These are phyloP conservation scores for Mixia osmundae DNA, from an alignment of 1,284 basidiomycete species.

Conservation along the genomic window DNA sequence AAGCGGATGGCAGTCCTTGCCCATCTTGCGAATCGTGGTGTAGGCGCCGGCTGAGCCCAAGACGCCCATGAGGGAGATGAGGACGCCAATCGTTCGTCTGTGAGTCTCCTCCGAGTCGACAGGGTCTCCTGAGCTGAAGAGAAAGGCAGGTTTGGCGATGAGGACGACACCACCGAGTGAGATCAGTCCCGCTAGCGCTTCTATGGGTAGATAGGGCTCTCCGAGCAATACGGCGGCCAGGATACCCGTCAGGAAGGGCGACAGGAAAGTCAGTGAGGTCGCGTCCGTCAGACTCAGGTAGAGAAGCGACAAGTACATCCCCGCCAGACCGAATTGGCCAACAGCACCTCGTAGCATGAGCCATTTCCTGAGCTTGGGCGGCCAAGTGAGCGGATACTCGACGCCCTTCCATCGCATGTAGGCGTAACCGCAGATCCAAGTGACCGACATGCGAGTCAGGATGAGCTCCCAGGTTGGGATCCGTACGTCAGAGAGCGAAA, in stretches of 20 bases:
- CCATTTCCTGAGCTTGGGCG: slow-evolving; percentile 11
- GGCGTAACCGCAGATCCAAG: slow-evolving; percentile 6
- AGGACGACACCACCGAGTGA: slow-evolving; percentile 20
- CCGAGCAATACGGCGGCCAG: slow-evolving; percentile 18
- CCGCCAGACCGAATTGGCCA: slow-evolving; percentile 19
- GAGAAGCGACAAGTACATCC: slow-evolving; percentile 17
- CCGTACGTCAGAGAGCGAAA: neutral
- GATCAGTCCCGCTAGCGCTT: slow-evolving; percentile 18
- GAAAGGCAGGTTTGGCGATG: slow-evolving; percentile 18
- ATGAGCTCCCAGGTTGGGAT: slow-evolving; percentile 16
- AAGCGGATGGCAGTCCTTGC: slow-evolving; percentile 17
- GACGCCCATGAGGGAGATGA: slow-evolving; percentile 18
- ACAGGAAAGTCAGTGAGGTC: slow-evolving; percentile 20
- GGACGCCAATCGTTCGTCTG: slow-evolving; percentile 8
- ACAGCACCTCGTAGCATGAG: slow-evolving; percentile 14
- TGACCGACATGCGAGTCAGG: slow-evolving; percentile 14
- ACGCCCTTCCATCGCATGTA: slow-evolving; percentile 1
- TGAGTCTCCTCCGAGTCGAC: slow-evolving; percentile 1
- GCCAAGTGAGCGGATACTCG: slow-evolving; percentile 13
- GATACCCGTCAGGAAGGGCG: slow-evolving; percentile 19
- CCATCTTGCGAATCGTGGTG: slow-evolving; percentile 21
- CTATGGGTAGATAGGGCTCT: slow-evolving; percentile 19
- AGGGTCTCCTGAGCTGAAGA: slow-evolving; percentile 10
- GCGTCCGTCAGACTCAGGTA: slow-evolving; percentile 21
- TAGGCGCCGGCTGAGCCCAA: slow-evolving; percentile 19